Percentiles rank a stretch among this genome's conserved stretches.
These are phyloP conservation scores for Neofusicoccum parvum DNA, from an alignment of 2,329 filamentous ascomycete genomes.

Conservation along the genomic window DNA sequence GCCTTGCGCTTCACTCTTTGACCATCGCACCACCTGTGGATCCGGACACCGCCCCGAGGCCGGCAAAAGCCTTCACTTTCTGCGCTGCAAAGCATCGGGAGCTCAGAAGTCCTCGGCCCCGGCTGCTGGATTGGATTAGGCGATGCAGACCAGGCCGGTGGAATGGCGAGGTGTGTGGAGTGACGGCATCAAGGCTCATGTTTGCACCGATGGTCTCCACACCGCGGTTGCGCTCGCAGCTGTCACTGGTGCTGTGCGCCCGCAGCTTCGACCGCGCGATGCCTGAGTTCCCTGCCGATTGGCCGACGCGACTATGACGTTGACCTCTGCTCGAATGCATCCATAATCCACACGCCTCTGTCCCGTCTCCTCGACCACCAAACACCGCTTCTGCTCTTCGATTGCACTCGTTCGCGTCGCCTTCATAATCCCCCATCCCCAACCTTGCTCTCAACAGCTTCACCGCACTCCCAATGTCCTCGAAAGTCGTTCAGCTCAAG, in stretches of 20 bases:
- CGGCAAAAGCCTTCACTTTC: no score
- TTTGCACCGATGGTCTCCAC: conserved; percentile 4
- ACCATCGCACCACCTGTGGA: no score
- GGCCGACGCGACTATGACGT: conserved; percentile 22
- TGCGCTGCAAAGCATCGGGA: no score
- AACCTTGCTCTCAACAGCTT: conserved; percentile 4
- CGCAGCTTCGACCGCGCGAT: neutral
- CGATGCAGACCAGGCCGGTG: neutral
- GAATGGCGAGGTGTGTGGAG: neutral
- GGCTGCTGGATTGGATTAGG: no score
- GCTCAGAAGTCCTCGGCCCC: no score
- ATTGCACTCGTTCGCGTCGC: conserved; percentile 20
- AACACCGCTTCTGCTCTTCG: neutral
- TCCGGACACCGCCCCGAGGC: no score
- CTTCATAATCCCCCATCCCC: neutral
- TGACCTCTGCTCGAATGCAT: neutral
- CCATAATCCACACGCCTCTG: neutral
- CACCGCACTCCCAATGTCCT: conserved; percentile 43
- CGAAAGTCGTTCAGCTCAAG: conserved; percentile 56
- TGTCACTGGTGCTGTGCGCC: neutral
- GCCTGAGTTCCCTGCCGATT: conserved; percentile 3
- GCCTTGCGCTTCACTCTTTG: no score
- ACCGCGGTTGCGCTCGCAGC: neutral
- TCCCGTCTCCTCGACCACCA: neutral
- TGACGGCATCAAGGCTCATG: neutral